A percentile compares a stretch with the other conserved stretches of the same genome.
Evolutionary conservation across 257 asterid species (phyloP).

Genomic region (Cordia subcordata): DNA sequence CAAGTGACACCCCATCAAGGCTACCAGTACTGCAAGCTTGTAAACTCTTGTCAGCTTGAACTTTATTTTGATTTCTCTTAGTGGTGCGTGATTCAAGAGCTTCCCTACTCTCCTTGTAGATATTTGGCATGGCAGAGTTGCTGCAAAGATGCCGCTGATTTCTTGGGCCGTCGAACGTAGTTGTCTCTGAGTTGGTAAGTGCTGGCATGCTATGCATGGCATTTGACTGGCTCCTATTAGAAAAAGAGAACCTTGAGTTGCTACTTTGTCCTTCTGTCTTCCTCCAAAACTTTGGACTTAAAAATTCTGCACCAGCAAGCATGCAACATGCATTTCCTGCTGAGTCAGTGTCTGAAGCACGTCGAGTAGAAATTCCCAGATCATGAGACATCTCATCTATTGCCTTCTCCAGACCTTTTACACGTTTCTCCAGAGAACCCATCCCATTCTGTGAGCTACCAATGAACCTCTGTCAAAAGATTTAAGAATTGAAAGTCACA

Average conservation of each 20-base stretch:
- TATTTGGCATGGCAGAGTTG: neutral
- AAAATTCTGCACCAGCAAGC: constrained; percentile 59
- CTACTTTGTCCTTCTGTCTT: constrained; percentile 40
- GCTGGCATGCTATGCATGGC: constrained; percentile 3
- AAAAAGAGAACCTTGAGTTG: constrained; percentile 21
- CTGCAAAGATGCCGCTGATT: constrained; percentile 14
- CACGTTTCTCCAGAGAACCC: constrained; percentile 63
- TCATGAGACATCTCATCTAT: constrained; percentile 70
- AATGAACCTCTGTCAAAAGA: constrained; percentile 56
- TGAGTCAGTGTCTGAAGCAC: constrained; percentile 20
- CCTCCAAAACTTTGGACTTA: constrained; percentile 75
- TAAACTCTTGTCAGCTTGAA: constrained; percentile 8
- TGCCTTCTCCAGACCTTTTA: constrained; percentile 73
- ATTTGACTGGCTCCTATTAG: constrained; percentile 20
- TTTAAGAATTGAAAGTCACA: neutral
- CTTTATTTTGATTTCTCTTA: constrained; percentile 10
- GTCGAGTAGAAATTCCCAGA: constrained; percentile 34
- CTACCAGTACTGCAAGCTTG: constrained; percentile 11
- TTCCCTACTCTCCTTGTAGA: constrained; percentile 6
- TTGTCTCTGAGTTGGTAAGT: constrained; percentile 13
- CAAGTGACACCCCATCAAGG: constrained; percentile 11
- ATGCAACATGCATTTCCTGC: constrained; percentile 47
- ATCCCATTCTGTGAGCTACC: constrained; percentile 79
- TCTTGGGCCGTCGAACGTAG: constrained; percentile 25
- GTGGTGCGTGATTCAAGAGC: constrained; percentile 13